phyloP scores from a whole-genome alignment of 805 yeast species.

The Nakazawaea laoshanensis region DNA sequence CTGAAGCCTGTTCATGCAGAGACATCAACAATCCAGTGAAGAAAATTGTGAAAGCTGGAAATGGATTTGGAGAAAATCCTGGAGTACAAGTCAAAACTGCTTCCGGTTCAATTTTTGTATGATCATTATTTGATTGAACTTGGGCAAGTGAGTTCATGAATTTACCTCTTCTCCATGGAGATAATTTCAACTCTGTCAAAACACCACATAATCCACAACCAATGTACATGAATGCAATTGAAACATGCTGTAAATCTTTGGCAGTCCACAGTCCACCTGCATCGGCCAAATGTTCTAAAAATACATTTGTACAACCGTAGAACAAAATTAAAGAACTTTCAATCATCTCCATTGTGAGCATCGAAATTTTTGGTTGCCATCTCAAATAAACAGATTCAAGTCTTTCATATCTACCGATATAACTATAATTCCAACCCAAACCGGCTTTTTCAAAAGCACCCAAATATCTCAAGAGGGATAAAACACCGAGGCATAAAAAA shows the following conservation, averaged over 20 bases:
- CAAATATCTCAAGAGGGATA: constrained; percentile 79
- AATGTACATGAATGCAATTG: constrained; percentile 84
- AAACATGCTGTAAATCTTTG: constrained; percentile 82
- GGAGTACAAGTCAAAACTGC: constrained; percentile 35
- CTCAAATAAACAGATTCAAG: constrained; percentile 22
- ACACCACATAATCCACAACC: constrained; percentile 93
- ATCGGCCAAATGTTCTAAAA: constrained; percentile 79
- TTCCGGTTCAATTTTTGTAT: constrained; percentile 14
- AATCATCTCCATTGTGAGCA: constrained; percentile 75
- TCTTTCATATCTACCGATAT: constrained; percentile 17
- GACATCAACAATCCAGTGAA: constrained; percentile 98
- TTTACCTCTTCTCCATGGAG: constrained; percentile 42
- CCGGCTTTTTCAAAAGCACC: constrained; percentile 74
- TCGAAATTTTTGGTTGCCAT: constrained; percentile 31
- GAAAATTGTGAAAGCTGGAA: constrained; percentile 86
- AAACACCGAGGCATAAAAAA: constrained; percentile 64
- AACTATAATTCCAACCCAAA: constrained; percentile 78
- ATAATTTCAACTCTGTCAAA: constrained; percentile 60
- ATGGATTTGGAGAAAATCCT: constrained; percentile 87
- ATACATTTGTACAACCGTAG: constrained; percentile 85
- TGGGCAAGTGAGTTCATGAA: constrained; percentile 14
- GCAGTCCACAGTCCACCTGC: constrained; percentile 82
- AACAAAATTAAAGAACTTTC: constrained; percentile 76
- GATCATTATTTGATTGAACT: constrained; percentile 8
- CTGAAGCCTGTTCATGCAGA: constrained; percentile 81